These are phyloP conservation scores for Pseudocercospora musae DNA, from an alignment of 2,329 filamentous ascomycete species.

Conservation along the genomic window DNA sequence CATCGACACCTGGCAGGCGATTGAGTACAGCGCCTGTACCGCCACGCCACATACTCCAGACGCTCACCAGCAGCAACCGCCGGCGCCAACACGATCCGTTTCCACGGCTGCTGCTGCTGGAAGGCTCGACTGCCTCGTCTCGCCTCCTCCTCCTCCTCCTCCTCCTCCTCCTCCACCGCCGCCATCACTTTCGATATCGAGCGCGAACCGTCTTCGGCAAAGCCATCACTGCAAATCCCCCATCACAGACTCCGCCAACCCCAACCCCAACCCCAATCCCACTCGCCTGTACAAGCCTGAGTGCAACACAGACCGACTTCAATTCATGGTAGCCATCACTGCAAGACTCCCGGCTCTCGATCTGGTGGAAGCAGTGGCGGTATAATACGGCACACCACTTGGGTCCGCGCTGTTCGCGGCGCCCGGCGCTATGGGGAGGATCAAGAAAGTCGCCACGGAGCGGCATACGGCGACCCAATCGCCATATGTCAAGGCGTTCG, in stretches of 20 bases:
- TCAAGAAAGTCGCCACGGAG: conserved; percentile 54
- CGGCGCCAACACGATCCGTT: background rate
- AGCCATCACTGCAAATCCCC: too few relatives aligned
- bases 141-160: background rate
- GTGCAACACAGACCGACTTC: background rate
- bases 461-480: conserved; percentile 63
- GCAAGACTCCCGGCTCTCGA: background rate
- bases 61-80: background rate
- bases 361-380: background rate
- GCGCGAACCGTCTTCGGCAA: background rate
- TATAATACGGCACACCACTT: conserved; percentile 11
- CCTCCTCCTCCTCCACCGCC: background rate
- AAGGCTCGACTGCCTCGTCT: background rate
- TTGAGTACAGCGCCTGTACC: background rate
- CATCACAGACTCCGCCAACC: too few relatives aligned
- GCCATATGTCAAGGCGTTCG: conserved; percentile 79
- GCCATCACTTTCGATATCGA: background rate
- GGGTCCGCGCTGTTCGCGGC: conserved; percentile 23
- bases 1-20: background rate
- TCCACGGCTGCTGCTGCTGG: background rate
- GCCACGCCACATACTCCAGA: background rate
- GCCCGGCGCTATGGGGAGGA: conserved; percentile 48
- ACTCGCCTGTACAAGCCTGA: background rate
- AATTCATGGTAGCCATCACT: background rate
- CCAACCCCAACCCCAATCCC: too few relatives aligned